phyloP scores from a whole-genome alignment of 75 land plant species.

The Pseudotsuga menziesii region DNA sequence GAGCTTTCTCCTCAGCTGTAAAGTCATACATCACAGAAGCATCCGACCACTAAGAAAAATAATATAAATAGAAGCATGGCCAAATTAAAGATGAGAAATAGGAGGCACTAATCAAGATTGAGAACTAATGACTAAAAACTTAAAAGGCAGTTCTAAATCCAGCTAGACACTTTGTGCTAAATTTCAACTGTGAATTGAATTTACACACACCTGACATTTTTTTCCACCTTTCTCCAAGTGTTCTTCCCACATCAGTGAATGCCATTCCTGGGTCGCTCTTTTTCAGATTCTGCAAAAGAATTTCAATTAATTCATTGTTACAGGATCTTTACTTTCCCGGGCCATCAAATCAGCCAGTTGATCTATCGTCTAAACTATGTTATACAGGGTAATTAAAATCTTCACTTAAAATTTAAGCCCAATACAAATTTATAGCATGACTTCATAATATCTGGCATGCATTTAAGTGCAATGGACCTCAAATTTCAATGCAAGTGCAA shows the following conservation, averaged over 20 bases:
- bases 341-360: not conserved
- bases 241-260: conserved; percentile 57
- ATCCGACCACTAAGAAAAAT: conserved; percentile 3
- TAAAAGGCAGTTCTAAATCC: not conserved
- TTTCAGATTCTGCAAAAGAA: conserved; percentile 55
- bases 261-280: conserved; percentile 64
- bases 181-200: not conserved
- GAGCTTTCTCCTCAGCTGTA: conserved; percentile 78
- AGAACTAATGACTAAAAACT: not conserved
- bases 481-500: not conserved
- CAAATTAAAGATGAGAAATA: not conserved
- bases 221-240: conserved; percentile 78
- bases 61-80: not conserved
- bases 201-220: conserved; percentile 54
- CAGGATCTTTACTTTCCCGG: not conserved
- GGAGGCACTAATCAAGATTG: not conserved
- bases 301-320: not conserved
- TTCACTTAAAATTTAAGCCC: too few relatives aligned
- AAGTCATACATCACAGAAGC: not conserved
- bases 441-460: too few relatives aligned
- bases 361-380: not conserved
- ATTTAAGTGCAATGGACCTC: not conserved
- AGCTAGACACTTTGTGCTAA: not conserved
- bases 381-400: not conserved
- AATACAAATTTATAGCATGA: too few relatives aligned